phyloP scores from a whole-genome alignment of 306 rosid genomes.

The Fragaria vesca region DNA sequence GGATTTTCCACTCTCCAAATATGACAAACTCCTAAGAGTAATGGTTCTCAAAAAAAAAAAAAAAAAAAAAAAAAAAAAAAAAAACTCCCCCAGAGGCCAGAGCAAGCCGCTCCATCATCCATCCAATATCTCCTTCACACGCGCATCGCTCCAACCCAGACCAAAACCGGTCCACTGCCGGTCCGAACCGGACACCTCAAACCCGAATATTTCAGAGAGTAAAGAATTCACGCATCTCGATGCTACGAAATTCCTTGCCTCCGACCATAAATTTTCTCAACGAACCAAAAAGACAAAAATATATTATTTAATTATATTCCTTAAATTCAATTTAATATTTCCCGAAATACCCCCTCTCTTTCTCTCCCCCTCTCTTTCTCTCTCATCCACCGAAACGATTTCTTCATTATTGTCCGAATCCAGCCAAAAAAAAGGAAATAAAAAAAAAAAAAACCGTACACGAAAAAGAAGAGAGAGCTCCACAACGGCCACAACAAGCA shows the following conservation, averaged over 20 bases:
- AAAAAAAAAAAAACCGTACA: conserved; percentile 16
- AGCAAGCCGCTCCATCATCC: conserved; percentile 16
- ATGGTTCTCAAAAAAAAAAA: background rate
- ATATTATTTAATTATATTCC: background rate
- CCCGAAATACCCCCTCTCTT: no score
- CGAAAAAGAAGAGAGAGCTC: conserved; percentile 9
- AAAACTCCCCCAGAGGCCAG: no score
- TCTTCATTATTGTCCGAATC: conserved; percentile 34
- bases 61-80: no score
- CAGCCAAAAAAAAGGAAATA: background rate
- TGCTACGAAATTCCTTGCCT: conserved; percentile 64
- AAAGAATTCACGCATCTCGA: conserved; percentile 53
- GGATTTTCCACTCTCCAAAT: background rate
- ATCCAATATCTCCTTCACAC: conserved; percentile 26
- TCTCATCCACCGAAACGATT: conserved; percentile 14
- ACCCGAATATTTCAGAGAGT: conserved; percentile 34
- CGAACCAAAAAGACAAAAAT: background rate
- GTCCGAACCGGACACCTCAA: background rate
- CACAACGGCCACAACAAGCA: conserved; percentile 11
- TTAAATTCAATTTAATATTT: conserved; percentile 15
- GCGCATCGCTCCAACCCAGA: conserved; percentile 25
- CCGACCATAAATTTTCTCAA: conserved; percentile 30
- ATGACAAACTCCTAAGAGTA: background rate
- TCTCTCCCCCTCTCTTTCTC: background rate
- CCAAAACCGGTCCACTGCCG: background rate